phyloP scores from a whole-genome alignment of 352 stramenopile species.

The Peronospora tabacina region DNA sequence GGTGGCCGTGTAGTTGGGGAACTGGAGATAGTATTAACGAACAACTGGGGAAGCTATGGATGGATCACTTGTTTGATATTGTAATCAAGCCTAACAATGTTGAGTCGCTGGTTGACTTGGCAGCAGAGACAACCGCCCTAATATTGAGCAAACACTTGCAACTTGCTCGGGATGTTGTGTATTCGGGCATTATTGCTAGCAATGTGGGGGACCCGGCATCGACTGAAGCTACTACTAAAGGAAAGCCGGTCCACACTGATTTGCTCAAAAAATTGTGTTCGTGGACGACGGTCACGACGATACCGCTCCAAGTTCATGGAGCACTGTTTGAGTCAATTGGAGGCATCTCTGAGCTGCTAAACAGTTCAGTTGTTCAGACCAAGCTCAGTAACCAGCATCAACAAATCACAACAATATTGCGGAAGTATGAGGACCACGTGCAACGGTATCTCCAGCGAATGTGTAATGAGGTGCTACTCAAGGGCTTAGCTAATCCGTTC shows the following conservation, averaged over 20 bases:
- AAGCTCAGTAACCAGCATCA: constrained; percentile 22
- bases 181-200: constrained; percentile 30
- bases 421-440: constrained; percentile 39
- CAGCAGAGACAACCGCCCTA: constrained; percentile 59
- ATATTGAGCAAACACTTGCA: constrained; percentile 78
- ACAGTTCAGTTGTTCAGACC: constrained; percentile 33
- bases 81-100: constrained; percentile 60
- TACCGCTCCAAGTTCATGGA: constrained; percentile 72
- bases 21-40: constrained; percentile 7
- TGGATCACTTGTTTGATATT: constrained; percentile 57
- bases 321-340: constrained; percentile 78
- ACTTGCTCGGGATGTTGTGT: constrained; percentile 60
- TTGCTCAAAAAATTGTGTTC: constrained; percentile 54
- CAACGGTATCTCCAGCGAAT: constrained; percentile 60
- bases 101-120: constrained; percentile 61
- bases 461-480: constrained; percentile 61
- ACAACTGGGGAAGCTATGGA: constrained; percentile 51
- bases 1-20: constrained; percentile 58
- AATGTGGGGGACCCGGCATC: constrained; percentile 15
- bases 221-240: constrained; percentile 31
- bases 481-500: constrained; percentile 67
- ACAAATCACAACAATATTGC: constrained; percentile 34
- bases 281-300: constrained; percentile 52
- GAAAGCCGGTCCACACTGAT: constrained; percentile 53
- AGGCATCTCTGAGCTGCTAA: constrained; percentile 60